Base-by-base conservation (phyloP, 352 stramenopile species). In the Elongisporangium undulatum region DNA sequence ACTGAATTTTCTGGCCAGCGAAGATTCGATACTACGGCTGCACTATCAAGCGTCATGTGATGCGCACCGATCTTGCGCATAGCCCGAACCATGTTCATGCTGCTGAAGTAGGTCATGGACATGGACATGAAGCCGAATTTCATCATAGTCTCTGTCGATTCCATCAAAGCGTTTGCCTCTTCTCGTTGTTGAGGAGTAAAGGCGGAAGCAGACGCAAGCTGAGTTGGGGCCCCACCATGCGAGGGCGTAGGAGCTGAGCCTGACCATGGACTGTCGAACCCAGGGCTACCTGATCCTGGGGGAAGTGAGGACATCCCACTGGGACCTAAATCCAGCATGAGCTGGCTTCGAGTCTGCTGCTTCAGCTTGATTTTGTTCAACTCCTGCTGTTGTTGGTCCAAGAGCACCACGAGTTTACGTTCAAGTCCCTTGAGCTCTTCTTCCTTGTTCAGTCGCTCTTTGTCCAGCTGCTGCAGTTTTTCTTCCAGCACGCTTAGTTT, bases 61-160 rank as follows among this genome's bases (percentile, higher is more conserved):
- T 94, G 87, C 4, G 90, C 87, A 19, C 88, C 87, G 21, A 98
- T 97, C 71, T 94, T 95, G 56, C 94, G 87, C 92, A 98, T 98
- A n/a, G 95, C 95, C 20, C 89, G 84, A 62, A 98, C 94, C 92
- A 98, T 98, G 78, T 98, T 98, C 67, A 98, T 91, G 56, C 87
- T 97, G 66, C 88, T 97, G 60, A 99, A 99, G 75, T 98, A 99
- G 10, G 95, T 98, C 85, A 99, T 97, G 51, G 82, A 97, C 94
- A 98, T 99, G 66, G 83, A 97, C 93, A 98, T 98, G 74, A 99
- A 99, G 29, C 95, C 95, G 66, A 99, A 99, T 75, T 99, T 99
- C 95, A 99, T 98, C 78, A 99, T 94, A 19, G 92, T 97, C 80
- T 99, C 95, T 16, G 95, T 98, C 20, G 89, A 97, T 67, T 98